A percentile compares a stretch with the other conserved stretches of the same genome.
Evolutionary conservation across 441 rosid genomes (phyloP).

Genomic region (Aquilaria agallochum): DNA sequence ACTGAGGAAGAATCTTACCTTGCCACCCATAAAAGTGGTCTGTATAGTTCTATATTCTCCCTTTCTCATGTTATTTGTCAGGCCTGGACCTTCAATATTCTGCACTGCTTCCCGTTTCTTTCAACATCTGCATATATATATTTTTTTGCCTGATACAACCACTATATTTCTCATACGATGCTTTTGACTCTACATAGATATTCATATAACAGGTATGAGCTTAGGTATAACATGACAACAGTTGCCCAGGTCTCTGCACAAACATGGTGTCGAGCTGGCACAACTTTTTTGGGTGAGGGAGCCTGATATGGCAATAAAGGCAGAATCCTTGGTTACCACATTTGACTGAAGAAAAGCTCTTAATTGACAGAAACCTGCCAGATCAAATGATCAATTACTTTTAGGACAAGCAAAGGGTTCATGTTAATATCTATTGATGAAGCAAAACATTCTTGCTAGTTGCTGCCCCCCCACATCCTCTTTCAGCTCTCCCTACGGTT

Average conservation of each 20-base stretch:
- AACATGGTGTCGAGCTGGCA: constrained; percentile 2
- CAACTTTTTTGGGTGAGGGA: constrained; percentile 12
- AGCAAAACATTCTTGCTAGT: not conserved
- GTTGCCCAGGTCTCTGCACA: not conserved
- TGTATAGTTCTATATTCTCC: constrained; percentile 6
- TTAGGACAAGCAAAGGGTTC: constrained; percentile 1
- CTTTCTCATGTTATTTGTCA: not conserved
- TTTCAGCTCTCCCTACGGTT: not conserved
- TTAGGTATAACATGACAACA: not conserved
- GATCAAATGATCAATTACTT: constrained; percentile 3
- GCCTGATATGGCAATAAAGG: constrained; percentile 10
- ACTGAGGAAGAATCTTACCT: constrained; percentile 11
- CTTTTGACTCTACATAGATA: not conserved
- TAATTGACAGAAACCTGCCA: constrained; percentile 6
- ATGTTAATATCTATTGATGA: constrained; percentile 7
- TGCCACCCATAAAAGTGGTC: constrained; percentile 7
- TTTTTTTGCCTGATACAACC: not conserved
- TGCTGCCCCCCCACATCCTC: not conserved
- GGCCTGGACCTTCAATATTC: not conserved
- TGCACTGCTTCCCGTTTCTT: not conserved
- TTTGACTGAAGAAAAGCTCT: constrained; percentile 19
- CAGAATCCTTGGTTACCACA: constrained; percentile 19
- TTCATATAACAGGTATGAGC: not conserved
- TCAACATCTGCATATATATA: not conserved
- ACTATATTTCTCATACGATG: not conserved